phyloP scores from a whole-genome alignment of 208 protist species.

The Lotmaria passim region DNA sequence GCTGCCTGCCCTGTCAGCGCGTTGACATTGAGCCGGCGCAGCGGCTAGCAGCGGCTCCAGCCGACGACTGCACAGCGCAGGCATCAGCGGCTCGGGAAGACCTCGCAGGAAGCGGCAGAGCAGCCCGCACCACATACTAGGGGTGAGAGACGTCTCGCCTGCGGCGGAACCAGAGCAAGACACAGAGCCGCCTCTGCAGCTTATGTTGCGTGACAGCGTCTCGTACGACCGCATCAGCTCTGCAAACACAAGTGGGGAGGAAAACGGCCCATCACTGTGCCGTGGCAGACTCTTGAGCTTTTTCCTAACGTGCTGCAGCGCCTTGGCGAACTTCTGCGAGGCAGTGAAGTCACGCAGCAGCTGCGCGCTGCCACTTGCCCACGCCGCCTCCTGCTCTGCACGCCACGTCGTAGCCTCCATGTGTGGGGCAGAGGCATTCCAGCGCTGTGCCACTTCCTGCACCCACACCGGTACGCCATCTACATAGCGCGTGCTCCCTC shows the following conservation, averaged over 20 bases:
- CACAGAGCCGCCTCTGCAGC: not conserved
- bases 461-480: slow-evolving; percentile 54
- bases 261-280: not conserved
- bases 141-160: not conserved
- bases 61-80: slow-evolving; percentile 46
- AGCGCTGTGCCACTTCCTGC: slow-evolving; percentile 54
- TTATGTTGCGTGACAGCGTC: not conserved
- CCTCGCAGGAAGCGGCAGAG: slow-evolving; percentile 41
- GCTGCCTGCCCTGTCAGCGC: not conserved
- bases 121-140: slow-evolving; percentile 35
- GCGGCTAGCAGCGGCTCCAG: slow-evolving; percentile 39
- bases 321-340: slow-evolving; percentile 13
- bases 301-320: slow-evolving; percentile 12
- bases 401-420: not conserved
- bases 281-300: not conserved
- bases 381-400: slow-evolving; percentile 20
- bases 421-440: slow-evolving; percentile 29
- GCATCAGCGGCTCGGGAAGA: slow-evolving; percentile 54
- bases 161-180: not conserved
- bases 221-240: slow-evolving; percentile 20
- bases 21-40: too few relatives aligned
- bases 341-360: slow-evolving; percentile 18
- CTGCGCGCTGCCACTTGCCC: slow-evolving; percentile 7
- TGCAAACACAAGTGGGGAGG: slow-evolving; percentile 15
- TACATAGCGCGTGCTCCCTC: slow-evolving; percentile 12